These are phyloP conservation scores for Ogataea hybrid DNA, from an alignment of 1,139 yeast genomes.

Conservation along the genomic window DNA sequence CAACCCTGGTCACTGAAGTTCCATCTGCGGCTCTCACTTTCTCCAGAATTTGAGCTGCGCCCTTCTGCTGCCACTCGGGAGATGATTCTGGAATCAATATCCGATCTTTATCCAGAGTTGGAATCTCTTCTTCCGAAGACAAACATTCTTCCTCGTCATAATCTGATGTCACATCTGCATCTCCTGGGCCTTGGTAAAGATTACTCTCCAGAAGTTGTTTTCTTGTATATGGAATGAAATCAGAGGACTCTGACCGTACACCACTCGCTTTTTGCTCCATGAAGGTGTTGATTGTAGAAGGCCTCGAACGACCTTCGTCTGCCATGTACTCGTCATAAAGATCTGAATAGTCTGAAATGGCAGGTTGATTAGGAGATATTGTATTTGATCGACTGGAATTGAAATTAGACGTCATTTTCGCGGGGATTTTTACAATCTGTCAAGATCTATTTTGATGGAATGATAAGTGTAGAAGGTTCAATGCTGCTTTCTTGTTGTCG, in stretches of 20 bases:
- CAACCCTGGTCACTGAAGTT: slow-evolving; percentile 40
- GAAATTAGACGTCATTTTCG: slow-evolving; percentile 2
- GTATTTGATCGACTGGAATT: slow-evolving; percentile 7
- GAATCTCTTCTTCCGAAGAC: not conserved
- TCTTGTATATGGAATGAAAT: slow-evolving; percentile 1
- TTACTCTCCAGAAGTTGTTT: not conserved
- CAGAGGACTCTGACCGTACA: not conserved
- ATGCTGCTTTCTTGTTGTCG: no score
- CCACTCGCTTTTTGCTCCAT: not conserved
- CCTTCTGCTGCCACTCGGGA: slow-evolving; percentile 35
- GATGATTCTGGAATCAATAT: slow-evolving; percentile 16
- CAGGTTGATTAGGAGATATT: not conserved
- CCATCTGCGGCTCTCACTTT: slow-evolving; percentile 48
- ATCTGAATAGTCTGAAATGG: slow-evolving; percentile 11
- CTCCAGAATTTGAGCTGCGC: slow-evolving; percentile 52
- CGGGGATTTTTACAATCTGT: not conserved
- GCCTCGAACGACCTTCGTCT: slow-evolving; percentile 6
- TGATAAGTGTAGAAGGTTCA: no score
- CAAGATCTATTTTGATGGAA: not conserved
- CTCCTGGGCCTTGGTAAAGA: not conserved
- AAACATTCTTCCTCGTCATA: not conserved
- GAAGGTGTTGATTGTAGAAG: not conserved
- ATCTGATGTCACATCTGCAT: not conserved
- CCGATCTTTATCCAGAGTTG: slow-evolving; percentile 2
- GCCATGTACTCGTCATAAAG: slow-evolving; percentile 20